A percentile compares a stretch with the other conserved stretches of the same genome.
phyloP scores from a whole-genome alignment of 768 basidiomycete species.

The Exsudoporus frostii region DNA sequence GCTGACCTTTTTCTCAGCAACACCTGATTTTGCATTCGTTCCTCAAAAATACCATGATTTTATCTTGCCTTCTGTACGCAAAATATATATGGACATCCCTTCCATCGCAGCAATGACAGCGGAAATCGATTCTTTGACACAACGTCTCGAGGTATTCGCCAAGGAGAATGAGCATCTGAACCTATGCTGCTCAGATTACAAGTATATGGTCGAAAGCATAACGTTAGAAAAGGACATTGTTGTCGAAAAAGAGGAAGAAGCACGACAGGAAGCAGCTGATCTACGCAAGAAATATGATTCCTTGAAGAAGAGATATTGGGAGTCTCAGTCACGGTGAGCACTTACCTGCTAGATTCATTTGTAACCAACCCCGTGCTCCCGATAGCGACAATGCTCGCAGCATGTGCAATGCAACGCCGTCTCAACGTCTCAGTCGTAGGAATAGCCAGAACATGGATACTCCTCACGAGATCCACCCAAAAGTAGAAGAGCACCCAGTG shows the following conservation, averaged over 20 bases:
- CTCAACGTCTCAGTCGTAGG: slow-evolving; percentile 6
- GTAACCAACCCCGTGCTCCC: not conserved
- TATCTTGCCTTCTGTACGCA: slow-evolving; percentile 56
- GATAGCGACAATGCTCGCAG: slow-evolving; percentile 6
- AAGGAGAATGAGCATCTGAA: slow-evolving; percentile 43
- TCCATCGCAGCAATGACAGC: slow-evolving; percentile 23
- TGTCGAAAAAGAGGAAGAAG: slow-evolving; percentile 30
- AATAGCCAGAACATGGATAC: slow-evolving; percentile 11
- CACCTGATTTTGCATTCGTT: slow-evolving; percentile 46
- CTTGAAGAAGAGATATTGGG: slow-evolving; percentile 27
- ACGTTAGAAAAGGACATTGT: slow-evolving; percentile 29
- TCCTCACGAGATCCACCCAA: slow-evolving; percentile 15
- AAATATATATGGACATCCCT: slow-evolving; percentile 47
- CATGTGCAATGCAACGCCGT: not conserved
- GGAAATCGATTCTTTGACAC: slow-evolving; percentile 37
- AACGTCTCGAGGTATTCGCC: slow-evolving; percentile 37
- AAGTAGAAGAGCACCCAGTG: slow-evolving; percentile 19
- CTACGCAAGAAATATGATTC: slow-evolving; percentile 34
- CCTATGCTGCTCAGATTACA: slow-evolving; percentile 41
- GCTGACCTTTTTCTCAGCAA: slow-evolving; percentile 33
- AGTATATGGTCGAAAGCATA: slow-evolving; percentile 32
- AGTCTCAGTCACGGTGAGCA: slow-evolving; percentile 15
- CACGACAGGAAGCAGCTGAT: slow-evolving; percentile 39
- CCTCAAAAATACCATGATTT: slow-evolving; percentile 60
- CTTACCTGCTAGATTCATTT: not conserved